Evolutionary conservation across 2,329 filamentous ascomycete genomes (phyloP), one percentile per base, ranked within the genome.

Genomic region (Plectosphaerella cucumerina): DNA sequence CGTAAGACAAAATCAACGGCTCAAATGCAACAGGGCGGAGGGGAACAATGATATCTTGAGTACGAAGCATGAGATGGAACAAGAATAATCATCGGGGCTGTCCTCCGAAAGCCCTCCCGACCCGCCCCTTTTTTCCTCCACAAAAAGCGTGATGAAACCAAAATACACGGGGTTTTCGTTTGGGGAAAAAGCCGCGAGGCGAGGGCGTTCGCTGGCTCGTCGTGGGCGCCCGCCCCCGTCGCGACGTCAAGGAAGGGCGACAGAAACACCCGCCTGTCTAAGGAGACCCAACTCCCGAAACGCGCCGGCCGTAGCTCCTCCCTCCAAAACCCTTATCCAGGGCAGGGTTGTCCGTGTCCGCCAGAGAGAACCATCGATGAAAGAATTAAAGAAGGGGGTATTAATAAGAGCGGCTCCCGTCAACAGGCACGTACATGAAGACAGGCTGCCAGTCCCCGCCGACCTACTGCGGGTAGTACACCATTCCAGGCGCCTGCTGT

Each of bases 391-490:
- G 37, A 39, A 34, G 20, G 20, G 31, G 11, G 12, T 21, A 23
- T 33, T 26, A 48, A 23, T 39, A n/a, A 39, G n/a, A 21, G 37
- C 31, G 8, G 47, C 18, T 17, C 11, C 23, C n/a, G 47, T n/a
- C 26, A n/a, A 33, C 31, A 39, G 21, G 23, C 9, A 42, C 26
- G 12, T 22, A 31, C n/a, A 33, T n/a, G 6, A 48, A 33, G 37
- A 50, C 33, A n/a, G n/a, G n/a, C 45, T 31, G 43, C 37, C 17
- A 15, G n/a, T 45, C 26, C 44, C 61, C 58, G 54, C 53, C 57
- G 48, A 53, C 53, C 73, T 80, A 85, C 65, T 83, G 80, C 50
- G 76, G 72, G 62, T 85, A 86, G 66, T 83, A 86, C 55, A 84
- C 72, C 67, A 82, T 78, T 39, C 77, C 78, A 35, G 75, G 71